Evolutionary conservation across 176 grass and related monocot genomes (phyloP).

Genomic region (Triticum dicoccoides): DNA sequence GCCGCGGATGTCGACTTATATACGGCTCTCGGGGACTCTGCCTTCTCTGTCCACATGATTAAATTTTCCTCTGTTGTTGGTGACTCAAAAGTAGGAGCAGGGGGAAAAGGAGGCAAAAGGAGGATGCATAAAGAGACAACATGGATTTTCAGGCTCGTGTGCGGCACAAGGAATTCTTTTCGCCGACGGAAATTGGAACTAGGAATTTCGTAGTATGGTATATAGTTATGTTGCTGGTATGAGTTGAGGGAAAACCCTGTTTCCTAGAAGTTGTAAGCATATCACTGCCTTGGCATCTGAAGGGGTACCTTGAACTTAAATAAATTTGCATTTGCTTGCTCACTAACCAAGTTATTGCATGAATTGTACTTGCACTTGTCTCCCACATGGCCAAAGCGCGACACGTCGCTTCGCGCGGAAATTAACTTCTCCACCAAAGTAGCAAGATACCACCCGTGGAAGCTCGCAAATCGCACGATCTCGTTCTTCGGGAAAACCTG

Average conservation of each 20-base stretch:
- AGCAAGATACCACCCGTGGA: background rate
- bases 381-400: constrained; percentile 30
- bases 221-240: background rate
- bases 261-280: background rate
- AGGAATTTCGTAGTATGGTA: background rate
- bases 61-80: background rate
- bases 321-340: background rate
- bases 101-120: background rate
- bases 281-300: background rate
- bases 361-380: constrained; percentile 12
- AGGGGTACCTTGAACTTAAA: background rate
- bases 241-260: background rate
- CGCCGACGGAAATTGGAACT: background rate
- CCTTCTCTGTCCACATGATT: background rate
- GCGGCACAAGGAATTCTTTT: background rate
- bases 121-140: constrained; percentile 1
- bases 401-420: background rate
- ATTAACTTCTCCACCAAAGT: background rate
- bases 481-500: background rate
- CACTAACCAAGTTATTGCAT: background rate
- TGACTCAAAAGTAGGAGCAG: constrained; percentile 18
- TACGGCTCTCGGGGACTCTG: background rate
- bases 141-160: background rate
- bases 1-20: constrained; percentile 7
- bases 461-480: background rate